These are phyloP conservation scores for Phytopythium oedochilum DNA, from an alignment of 352 stramenopile genomes.

Conservation along the genomic window DNA sequence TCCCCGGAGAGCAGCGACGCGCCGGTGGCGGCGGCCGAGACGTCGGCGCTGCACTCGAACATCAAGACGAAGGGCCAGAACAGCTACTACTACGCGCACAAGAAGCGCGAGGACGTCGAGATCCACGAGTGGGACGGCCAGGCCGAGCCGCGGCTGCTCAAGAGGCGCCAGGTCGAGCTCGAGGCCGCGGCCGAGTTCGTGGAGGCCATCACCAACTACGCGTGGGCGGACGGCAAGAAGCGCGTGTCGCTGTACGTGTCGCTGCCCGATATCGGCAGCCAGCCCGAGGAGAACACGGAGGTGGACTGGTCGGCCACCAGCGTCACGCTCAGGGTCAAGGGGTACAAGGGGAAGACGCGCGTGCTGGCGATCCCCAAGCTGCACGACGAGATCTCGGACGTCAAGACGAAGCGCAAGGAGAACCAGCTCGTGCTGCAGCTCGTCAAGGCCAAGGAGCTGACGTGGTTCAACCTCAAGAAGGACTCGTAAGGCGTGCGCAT, in stretches of 20 bases:
- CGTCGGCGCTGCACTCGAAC: constrained; percentile 74
- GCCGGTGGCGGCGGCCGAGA: constrained; percentile 7
- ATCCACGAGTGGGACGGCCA: constrained; percentile 84
- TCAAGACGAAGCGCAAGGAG: constrained; percentile 75
- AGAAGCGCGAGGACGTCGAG: constrained; percentile 73
- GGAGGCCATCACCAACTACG: constrained; percentile 71
- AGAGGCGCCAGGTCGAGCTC: constrained; percentile 31
- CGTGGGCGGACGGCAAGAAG: constrained; percentile 82
- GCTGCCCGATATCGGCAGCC: constrained; percentile 52
- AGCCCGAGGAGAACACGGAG: constrained; percentile 55
- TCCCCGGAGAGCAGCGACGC: constrained; percentile 2
- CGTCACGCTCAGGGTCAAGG: constrained; percentile 54
- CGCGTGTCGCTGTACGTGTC: constrained; percentile 73
- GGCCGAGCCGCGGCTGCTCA: constrained; percentile 67
- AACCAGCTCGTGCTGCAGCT: constrained; percentile 78
- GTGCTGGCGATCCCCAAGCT: constrained; percentile 63
- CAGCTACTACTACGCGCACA: constrained; percentile 88
- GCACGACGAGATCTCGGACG: constrained; percentile 77
- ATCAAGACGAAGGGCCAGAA: constrained; percentile 82
- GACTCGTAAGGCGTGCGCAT: constrained; percentile 26
- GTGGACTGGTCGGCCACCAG: constrained; percentile 63
- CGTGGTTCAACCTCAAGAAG: constrained; percentile 85
- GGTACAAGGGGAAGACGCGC: constrained; percentile 68
- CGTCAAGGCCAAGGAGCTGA: constrained; percentile 72
- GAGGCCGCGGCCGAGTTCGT: constrained; percentile 29